A percentile compares a stretch with the other conserved stretches of the same genome.
Conservation (phyloP, 495 filamentous ascomycete genomes). For the Penicillium daleae region DNA sequence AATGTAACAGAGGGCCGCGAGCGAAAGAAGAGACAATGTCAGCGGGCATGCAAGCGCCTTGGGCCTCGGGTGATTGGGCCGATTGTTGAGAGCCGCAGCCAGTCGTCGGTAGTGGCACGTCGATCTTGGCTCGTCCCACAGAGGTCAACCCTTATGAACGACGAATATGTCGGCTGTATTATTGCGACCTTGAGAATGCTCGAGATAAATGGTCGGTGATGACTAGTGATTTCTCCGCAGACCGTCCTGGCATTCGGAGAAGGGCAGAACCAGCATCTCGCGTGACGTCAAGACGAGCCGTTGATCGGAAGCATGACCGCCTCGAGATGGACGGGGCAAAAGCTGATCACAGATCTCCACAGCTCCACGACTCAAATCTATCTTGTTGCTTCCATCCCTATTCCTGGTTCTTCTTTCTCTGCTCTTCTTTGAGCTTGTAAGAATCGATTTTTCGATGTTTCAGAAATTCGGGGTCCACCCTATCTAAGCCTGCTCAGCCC, state of each 20-base stretch:
- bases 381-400: background rate
- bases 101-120: conserved; percentile 1
- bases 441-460: background rate
- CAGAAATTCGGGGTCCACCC: background rate
- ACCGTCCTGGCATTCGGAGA: background rate
- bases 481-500: conserved; percentile 5
- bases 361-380: conserved; percentile 11
- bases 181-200: background rate
- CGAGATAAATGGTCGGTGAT: background rate
- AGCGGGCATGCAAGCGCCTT: conserved; percentile 18
- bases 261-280: background rate
- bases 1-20: background rate
- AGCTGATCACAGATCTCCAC: background rate
- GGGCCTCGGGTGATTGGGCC: conserved; percentile 26
- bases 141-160: background rate
- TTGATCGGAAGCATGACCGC: conserved; percentile 16
- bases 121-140: conserved; percentile 3
- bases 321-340: background rate
- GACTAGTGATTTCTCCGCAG: background rate
- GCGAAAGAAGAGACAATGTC: conserved; percentile 7
- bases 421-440: background rate
- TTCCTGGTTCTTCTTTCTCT: background rate
- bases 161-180: too few species aligned
- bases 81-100: conserved; percentile 19
- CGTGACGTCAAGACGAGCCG: conserved; percentile 37